Evolutionary conservation across 148 eudicot genomes (phyloP).

Genomic region (Rhododendron henanense): DNA sequence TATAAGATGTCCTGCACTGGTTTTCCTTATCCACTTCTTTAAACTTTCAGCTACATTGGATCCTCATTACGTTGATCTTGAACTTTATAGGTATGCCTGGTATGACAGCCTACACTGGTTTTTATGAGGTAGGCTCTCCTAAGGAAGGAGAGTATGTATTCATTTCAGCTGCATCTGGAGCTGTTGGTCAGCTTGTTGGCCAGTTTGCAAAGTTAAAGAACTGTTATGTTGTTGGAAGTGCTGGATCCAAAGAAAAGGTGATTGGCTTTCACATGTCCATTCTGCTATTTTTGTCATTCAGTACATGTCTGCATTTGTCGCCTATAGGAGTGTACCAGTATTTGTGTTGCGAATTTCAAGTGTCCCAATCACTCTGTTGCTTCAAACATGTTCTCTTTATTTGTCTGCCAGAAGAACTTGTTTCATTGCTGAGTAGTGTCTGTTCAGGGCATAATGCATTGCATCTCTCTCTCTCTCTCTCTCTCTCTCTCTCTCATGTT

Average conservation of each 20-base stretch:
- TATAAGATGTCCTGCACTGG: not conserved
- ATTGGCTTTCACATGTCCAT: not conserved
- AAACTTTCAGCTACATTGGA: not conserved
- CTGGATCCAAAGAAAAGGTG: constrained; percentile 4
- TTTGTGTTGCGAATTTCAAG: not conserved
- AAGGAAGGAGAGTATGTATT: not conserved
- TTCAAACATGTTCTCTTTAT: not conserved
- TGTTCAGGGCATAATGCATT: not conserved
- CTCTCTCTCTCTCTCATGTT: too few relatives aligned
- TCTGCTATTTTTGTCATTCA: not conserved
- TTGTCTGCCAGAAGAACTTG: not conserved
- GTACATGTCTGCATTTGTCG: not conserved
- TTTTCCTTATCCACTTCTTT: not conserved
- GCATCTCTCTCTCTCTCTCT: not conserved
- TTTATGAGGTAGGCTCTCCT: not conserved
- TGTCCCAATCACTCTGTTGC: not conserved
- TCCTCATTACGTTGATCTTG: not conserved
- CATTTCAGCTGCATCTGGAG: not conserved
- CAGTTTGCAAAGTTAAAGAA: not conserved
- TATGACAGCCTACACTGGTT: not conserved
- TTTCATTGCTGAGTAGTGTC: not conserved
- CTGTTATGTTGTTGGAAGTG: not conserved
- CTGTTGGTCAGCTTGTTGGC: constrained; percentile 3
- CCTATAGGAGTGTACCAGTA: not conserved
- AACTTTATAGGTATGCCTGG: not conserved